phyloP scores from a whole-genome alignment of 2,329 filamentous ascomycete species.

The Pseudogymnoascus sp. region DNA sequence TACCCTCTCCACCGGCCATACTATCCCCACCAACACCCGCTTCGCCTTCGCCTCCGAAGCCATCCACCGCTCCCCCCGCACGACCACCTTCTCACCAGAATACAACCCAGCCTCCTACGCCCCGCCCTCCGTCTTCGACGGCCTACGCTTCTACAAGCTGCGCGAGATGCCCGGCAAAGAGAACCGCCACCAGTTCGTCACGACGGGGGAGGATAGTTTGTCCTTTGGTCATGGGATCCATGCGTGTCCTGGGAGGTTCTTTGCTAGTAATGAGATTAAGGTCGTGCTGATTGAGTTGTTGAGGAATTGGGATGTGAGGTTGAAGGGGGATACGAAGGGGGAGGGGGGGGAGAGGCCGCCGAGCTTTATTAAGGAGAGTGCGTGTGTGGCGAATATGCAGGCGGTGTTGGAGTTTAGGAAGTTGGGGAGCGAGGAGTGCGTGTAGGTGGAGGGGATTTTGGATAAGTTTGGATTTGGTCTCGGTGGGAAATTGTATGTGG shows the following conservation, averaged over 20 bases:
- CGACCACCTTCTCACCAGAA: slow-evolving; percentile 20
- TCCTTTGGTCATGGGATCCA: slow-evolving; percentile 37
- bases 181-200: slow-evolving; percentile 31
- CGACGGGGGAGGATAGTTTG: slow-evolving; percentile 29
- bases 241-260: slow-evolving; percentile 38
- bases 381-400: slow-evolving; percentile 14
- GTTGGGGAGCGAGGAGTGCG: not conserved
- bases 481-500: not conserved
- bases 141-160: slow-evolving; percentile 21
- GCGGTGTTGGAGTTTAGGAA: slow-evolving; percentile 19
- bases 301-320: slow-evolving; percentile 28
- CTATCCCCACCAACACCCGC: slow-evolving; percentile 26
- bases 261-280: slow-evolving; percentile 36
- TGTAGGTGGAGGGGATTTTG: not conserved
- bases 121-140: slow-evolving; percentile 20
- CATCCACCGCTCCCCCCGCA: slow-evolving; percentile 22
- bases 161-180: slow-evolving; percentile 21
- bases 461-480: not conserved
- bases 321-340: slow-evolving; percentile 75
- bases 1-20: slow-evolving; percentile 31
- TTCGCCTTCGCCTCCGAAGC: slow-evolving; percentile 28
- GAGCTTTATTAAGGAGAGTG: slow-evolving; percentile 31
- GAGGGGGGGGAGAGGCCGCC: slow-evolving; percentile 64
- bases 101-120: slow-evolving; percentile 20
- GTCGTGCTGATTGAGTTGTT: slow-evolving; percentile 29